phyloP scores from a whole-genome alignment of 306 rosid genomes.

The Luffa acutangula region DNA sequence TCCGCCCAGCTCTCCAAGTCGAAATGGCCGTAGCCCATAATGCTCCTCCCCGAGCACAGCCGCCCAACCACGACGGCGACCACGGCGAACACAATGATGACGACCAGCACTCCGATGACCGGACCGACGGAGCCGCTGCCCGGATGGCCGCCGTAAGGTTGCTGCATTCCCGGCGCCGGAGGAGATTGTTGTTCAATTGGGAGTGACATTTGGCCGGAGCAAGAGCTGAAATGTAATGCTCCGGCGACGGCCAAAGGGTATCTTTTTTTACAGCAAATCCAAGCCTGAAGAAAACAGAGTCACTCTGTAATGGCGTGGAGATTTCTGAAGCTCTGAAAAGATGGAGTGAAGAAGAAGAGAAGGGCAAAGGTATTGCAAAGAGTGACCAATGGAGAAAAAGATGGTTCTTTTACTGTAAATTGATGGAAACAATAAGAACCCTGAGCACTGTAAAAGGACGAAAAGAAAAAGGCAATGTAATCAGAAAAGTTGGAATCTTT shows the following conservation, averaged over 20 bases:
- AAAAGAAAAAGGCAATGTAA: conserved; percentile 29
- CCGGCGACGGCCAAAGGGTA: background rate
- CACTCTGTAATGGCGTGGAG: background rate
- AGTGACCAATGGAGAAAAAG: conserved; percentile 4
- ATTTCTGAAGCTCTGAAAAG: background rate
- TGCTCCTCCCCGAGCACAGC: conserved; percentile 18
- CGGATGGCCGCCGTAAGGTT: background rate
- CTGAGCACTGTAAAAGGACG: conserved; percentile 24
- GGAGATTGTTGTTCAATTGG: conserved; percentile 17
- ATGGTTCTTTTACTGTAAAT: background rate
- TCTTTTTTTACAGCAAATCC: background rate
- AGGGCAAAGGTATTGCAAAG: background rate
- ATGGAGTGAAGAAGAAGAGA: background rate
- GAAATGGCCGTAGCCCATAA: conserved; percentile 63
- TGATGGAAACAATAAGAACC: conserved; percentile 5
- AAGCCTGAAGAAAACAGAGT: background rate
- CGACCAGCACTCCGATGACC: conserved; percentile 18
- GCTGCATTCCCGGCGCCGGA: conserved; percentile 7
- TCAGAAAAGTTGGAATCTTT: conserved; percentile 47
- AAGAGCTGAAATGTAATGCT: background rate
- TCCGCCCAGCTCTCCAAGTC: conserved; percentile 89
- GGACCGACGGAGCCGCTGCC: conserved; percentile 22
- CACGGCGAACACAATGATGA: conserved; percentile 14
- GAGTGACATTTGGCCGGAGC: conserved; percentile 6
- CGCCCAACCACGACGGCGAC: conserved; percentile 24